Evolutionary conservation across 202 grass and related monocot genomes (phyloP).

Genomic region (Setaria viridis): DNA sequence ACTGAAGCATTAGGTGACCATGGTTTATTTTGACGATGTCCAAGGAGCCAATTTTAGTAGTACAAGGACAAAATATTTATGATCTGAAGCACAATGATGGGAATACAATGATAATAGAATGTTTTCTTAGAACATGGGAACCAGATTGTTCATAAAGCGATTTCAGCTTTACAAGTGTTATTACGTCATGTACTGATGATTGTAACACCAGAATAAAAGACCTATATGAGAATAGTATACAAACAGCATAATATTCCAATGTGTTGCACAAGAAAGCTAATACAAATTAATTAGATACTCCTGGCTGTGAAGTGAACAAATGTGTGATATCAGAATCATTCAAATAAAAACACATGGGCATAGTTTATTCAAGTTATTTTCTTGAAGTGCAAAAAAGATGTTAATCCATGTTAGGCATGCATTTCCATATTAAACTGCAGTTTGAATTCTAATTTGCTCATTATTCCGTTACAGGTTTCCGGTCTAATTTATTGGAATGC

Average conservation of each 20-base stretch:
- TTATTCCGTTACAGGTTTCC: neutral
- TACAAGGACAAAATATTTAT: neutral
- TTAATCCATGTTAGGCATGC: neutral
- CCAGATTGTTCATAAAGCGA: neutral
- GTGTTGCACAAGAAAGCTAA: constrained; percentile 19
- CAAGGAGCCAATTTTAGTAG: constrained; percentile 14
- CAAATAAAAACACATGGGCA: constrained; percentile 17
- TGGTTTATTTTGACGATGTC: constrained; percentile 8
- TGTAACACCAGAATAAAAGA: neutral
- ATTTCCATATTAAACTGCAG: constrained; percentile 24
- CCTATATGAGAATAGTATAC: neutral
- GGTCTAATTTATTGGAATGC: neutral
- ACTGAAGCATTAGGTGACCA: neutral
- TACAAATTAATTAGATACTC: neutral
- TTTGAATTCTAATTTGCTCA: constrained; percentile 25
- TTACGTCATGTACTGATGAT: neutral
- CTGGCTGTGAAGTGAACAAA: neutral
- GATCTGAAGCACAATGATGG: constrained; percentile 19
- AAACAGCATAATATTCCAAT: constrained; percentile 2
- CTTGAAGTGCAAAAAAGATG: neutral
- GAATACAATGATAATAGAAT: neutral
- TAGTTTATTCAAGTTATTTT: constrained; percentile 10
- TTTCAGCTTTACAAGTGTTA: neutral
- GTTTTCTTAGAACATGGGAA: neutral
- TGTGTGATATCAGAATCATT: neutral